Percentiles rank a stretch among this genome's conserved stretches.
Evolutionary conservation across 805 yeast genomes (phyloP).

Genomic region (Candida sithepensis): DNA sequence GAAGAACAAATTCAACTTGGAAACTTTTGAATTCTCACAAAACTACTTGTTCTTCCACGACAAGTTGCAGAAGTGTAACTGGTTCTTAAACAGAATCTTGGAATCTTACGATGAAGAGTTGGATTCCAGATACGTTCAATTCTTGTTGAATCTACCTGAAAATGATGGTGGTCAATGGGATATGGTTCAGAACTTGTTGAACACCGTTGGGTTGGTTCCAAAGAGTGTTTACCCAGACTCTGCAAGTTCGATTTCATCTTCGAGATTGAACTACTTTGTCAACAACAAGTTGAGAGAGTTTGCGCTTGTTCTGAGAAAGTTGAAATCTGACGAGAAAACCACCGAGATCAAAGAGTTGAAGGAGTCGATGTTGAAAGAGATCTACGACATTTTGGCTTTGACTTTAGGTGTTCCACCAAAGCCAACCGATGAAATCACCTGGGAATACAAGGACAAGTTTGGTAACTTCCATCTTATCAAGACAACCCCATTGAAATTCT

Average conservation of each 20-base stretch:
- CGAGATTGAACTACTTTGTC: conserved; percentile 58
- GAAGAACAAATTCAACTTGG: conserved; percentile 58
- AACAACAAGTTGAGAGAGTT: conserved; percentile 74
- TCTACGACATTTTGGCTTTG: conserved; percentile 64
- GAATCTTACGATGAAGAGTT: conserved; percentile 64
- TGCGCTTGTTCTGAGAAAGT: conserved; percentile 63
- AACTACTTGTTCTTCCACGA: conserved; percentile 80
- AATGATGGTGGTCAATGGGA: conserved; percentile 91
- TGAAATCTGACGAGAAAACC: conserved; percentile 39
- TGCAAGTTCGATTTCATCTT: conserved; percentile 50
- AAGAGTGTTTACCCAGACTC: conserved; percentile 70
- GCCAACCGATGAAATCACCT: conserved; percentile 58
- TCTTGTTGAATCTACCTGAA: conserved; percentile 61
- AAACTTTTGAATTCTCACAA: conserved; percentile 74
- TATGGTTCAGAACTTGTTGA: conserved; percentile 74
- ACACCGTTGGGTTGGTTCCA: conserved; percentile 80
- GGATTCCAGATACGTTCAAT: conserved; percentile 70
- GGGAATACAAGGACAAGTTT: conserved; percentile 78
- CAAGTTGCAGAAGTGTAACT: conserved; percentile 81
- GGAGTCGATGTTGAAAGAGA: conserved; percentile 49
- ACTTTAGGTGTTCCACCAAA: conserved; percentile 79
- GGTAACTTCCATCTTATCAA: conserved; percentile 49
- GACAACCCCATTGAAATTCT: conserved; percentile 67
- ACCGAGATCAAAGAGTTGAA: conserved; percentile 22
- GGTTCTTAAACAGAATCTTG: conserved; percentile 70